Base-by-base conservation (phyloP, 768 basidiomycete genomes). In the Mrakia hoshinonis region DNA sequence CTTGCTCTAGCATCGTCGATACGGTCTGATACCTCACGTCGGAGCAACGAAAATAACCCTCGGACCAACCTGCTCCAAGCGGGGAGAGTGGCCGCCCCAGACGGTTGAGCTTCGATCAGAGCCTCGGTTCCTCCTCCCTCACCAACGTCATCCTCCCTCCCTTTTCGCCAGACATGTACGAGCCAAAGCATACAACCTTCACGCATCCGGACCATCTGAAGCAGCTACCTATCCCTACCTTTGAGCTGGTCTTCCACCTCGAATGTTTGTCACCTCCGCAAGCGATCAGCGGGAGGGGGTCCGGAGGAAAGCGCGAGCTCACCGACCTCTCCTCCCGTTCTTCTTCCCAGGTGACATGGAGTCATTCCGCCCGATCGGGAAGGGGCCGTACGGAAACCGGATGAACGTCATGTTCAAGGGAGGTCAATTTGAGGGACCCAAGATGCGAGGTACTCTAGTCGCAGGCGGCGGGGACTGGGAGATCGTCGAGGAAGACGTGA, bases 401-500 rank as follows among this genome's bases (percentile, higher is more conserved):
- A 75, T 69, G 68, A 76, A 73, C 34, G 74, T 76, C 49, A 75
- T 75, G n/a, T 73, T 63, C 55, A 67, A 74, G 38, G 76, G 76
- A 3, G 76, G 76, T 1, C 47, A 70, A 46, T 75, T 77, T 34
- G 75, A 76, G 48, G 76, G 76, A 15, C 68, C 68, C 4, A 36
- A 11, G 22, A 43, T 49, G 15, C 61, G 22, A 22, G n/a, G 20
- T 51, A 38, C 49, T 26, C 29, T 69, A 38, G 46, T 39, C 43
- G 69, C 74, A 3, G 76, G 76, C 1, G 75, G 76, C 43, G 76
- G 75, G 1, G 76, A 77, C 48, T 77, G 76, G 75, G 74, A 76
- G 72, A 69, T 77, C 49, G 75, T 92, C 81, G 88, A 85, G 46
- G 90, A 76, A 75, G 54, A 48, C 48, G 73, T 76, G 10, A 4